Base-by-base conservation (phyloP, 2,329 filamentous ascomycete species). In the Colletotrichum eremochloae region DNA sequence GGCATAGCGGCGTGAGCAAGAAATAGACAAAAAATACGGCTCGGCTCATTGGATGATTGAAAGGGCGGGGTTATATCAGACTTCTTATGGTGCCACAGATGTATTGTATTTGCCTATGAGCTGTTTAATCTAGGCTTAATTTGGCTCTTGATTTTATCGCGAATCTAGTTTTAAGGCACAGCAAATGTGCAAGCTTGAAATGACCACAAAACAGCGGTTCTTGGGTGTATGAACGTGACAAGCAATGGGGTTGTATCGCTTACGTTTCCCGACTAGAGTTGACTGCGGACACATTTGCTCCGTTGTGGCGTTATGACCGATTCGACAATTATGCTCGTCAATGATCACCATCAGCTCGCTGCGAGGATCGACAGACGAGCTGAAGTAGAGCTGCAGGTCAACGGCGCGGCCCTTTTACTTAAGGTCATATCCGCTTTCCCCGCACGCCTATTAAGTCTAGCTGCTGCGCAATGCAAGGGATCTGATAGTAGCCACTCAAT, bases 121-220 rank as follows among this genome's bases (percentile, higher is more conserved):
- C 15, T 29, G n/a, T 29, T 50, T 29, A 3, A 5, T 14, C n/a
- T 14, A 29, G 9, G 24, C 15, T 11, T 24, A 15, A 1, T 2
- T 29, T 7, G 42, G 14, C 2, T 42, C 1, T 42, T 15, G 6
- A 20, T 44, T 2, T 8, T 44, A 44, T 44, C 15, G 12, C 2
- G n/a, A n/a, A 50, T 15, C 4, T 14, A 50, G 11, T 50, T 24
- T 14, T 24, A 3, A 50, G 9, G 2, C 9, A 14, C 9, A 5
- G 20, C 1, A 8, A 53, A 0, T 33, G 14, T 18, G 9, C 18
- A 2, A 33, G 29, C 29, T 50, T 50, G n/a, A 24, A 24, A 20
- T 2, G 9, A 7, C 29, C 7, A 2, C 15, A 33, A 20, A 20
- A 0, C 1, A 12, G 18, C 1, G 33, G 1, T 2, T n/a, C 55